These are phyloP conservation scores for Metschnikowia amazonensis DNA, from an alignment of 805 yeast species.

Conservation along the genomic window DNA sequence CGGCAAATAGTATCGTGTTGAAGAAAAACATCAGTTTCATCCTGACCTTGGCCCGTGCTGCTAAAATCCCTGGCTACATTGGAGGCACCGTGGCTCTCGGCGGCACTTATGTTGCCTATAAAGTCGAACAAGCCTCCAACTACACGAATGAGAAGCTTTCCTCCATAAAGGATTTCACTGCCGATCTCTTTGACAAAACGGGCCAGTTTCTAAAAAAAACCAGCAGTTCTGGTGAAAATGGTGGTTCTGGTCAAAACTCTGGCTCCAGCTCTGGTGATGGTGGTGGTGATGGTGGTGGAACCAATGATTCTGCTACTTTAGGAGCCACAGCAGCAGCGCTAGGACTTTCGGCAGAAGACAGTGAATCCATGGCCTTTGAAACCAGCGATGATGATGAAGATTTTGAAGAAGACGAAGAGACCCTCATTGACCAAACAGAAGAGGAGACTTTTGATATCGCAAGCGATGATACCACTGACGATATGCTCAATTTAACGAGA, in stretches of 20 bases:
- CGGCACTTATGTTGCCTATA: constrained; percentile 87
- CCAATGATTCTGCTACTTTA: constrained; percentile 37
- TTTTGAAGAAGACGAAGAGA: constrained; percentile 51
- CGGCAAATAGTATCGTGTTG: constrained; percentile 8
- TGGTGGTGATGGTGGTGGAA: constrained; percentile 28
- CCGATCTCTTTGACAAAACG: constrained; percentile 47
- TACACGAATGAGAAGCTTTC: constrained; percentile 66
- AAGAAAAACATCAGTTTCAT: constrained; percentile 34
- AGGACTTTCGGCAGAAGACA: constrained; percentile 33
- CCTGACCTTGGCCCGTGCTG: constrained; percentile 50
- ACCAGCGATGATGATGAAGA: constrained; percentile 29
- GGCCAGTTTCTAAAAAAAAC: constrained; percentile 40
- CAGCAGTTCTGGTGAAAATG: constrained; percentile 11
- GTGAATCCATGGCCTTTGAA: constrained; percentile 28
- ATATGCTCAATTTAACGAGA: constrained; percentile 83
- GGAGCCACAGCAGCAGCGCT: constrained; percentile 59
- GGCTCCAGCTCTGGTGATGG: too few relatives aligned
- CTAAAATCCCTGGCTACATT: constrained; percentile 70
- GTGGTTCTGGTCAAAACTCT: too few relatives aligned
- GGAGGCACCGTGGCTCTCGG: constrained; percentile 95
- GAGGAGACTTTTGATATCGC: constrained; percentile 39
- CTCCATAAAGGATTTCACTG: constrained; percentile 59
- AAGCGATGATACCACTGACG: constrained; percentile 62
- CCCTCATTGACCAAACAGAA: constrained; percentile 34
- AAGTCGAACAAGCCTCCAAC: constrained; percentile 79